Base-by-base conservation (phyloP, 805 yeast genomes). In the Cyberlindnera suaveolens region DNA sequence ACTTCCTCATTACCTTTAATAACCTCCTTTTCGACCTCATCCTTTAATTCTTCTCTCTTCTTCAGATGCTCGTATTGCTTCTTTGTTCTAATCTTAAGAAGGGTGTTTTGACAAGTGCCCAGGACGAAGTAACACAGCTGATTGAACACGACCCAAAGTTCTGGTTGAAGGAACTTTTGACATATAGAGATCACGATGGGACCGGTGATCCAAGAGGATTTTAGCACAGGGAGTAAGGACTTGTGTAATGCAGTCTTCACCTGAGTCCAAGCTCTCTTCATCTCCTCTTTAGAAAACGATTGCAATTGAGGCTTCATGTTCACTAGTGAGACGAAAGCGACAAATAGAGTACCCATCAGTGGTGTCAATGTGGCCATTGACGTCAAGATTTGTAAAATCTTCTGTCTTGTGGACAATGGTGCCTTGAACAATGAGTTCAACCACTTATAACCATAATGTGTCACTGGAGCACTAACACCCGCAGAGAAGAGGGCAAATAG, bases 71-170 rank as follows among this genome's bases (percentile, higher is more conserved):
- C 53, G 7, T 46, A 29, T 4, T 42, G 42, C 43, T 55, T 46
- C 44, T 58, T 64, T 38, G 55, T 49, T 35, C 54, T 60, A 48
- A 62, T 43, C 59, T 79, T 79, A 48, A 80, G 64, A 56, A 70
- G 65, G 5, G 78, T 71, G 54, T 81, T 81, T 51, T 80, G 83
- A 43, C 70, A 68, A 1, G 86, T 80, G 1, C 85, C 85, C 44
- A 80, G 62, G 5, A 80, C 56, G 49, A 80, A 80, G 53, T 73
- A 79, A 18, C 80, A 74, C 29, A 76, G 48, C 50, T 72, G 74
- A 62, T 78, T 78, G 56, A 79, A 80, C 3, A 77, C 77, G 10
- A 77, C 80, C 88, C 88, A 81, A 27, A 73, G 62, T 52, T 79
- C 77, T 2, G 82, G 81, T 8, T 70, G 65, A 11, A 81, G 50